These are phyloP conservation scores for Tylopilus orsonianus DNA, from an alignment of 1,284 basidiomycete species.

Conservation along the genomic window DNA sequence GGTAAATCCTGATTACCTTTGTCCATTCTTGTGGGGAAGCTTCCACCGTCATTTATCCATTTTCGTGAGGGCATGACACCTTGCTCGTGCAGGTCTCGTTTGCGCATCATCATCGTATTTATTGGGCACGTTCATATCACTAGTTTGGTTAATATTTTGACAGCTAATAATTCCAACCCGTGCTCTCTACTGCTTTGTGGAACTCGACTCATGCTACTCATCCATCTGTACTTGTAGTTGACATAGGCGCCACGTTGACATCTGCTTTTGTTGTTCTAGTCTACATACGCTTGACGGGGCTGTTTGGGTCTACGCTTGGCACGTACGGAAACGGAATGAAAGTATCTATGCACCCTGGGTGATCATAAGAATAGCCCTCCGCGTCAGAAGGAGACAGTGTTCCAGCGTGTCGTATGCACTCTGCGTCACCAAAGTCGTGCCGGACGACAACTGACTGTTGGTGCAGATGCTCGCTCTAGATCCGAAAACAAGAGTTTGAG, in stretches of 20 bases:
- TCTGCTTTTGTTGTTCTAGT: not conserved
- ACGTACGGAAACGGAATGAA: constrained; percentile 17
- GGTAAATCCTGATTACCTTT: constrained; percentile 48
- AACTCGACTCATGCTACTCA: constrained; percentile 17
- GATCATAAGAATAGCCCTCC: too few relatives aligned
- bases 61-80: constrained; percentile 13
- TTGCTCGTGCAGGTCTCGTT: constrained; percentile 7
- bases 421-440: too few relatives aligned
- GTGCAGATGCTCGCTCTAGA: too few relatives aligned
- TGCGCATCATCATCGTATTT: constrained; percentile 19
- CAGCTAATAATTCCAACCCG: constrained; percentile 1
- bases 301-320: constrained; percentile 25
- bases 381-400: not conserved
- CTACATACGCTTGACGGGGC: constrained; percentile 2
- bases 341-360: constrained; percentile 1
- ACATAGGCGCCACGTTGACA: constrained; percentile 9
- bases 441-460: too few relatives aligned
- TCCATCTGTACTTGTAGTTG: constrained; percentile 26
- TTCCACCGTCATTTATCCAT: constrained; percentile 16
- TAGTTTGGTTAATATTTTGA: constrained; percentile 11
- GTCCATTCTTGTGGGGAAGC: not conserved
- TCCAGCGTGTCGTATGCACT: not conserved
- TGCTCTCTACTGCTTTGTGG: constrained; percentile 1
- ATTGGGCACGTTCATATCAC: constrained; percentile 9
- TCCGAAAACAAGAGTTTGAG: too few relatives aligned